A percentile compares a stretch with the other conserved stretches of the same genome.
phyloP scores from a whole-genome alignment of 1,139 yeast species.

The Lodderomyces oxycetoniae region DNA sequence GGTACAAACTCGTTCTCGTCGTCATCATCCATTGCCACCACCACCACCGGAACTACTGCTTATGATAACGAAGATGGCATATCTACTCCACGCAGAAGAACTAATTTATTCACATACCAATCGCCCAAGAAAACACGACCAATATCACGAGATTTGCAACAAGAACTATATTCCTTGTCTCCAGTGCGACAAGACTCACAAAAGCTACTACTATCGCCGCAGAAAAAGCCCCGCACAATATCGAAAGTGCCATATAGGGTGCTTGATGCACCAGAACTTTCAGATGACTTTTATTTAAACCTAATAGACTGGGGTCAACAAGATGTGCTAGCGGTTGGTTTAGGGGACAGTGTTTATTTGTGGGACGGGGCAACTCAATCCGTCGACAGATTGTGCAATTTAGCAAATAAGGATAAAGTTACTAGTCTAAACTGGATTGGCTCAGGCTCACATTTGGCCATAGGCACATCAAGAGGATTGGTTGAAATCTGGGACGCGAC shows the following conservation, averaged over 20 bases:
- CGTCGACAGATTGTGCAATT: slow-evolving; percentile 75
- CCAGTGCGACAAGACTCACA: slow-evolving; percentile 92
- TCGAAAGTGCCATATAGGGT: slow-evolving; percentile 89
- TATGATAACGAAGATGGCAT: slow-evolving; percentile 20
- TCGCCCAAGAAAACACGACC: slow-evolving; percentile 64
- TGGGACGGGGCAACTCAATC: slow-evolving; percentile 89
- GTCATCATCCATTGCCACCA: slow-evolving; percentile 1
- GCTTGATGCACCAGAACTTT: slow-evolving; percentile 91
- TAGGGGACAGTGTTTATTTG: slow-evolving; percentile 80
- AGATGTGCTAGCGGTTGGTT: slow-evolving; percentile 84
- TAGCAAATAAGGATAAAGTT: slow-evolving; percentile 58
- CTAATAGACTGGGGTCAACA: slow-evolving; percentile 95
- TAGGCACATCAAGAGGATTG: slow-evolving; percentile 81
- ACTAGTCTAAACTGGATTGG: slow-evolving; percentile 92
- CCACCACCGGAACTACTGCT: slow-evolving; percentile 6
- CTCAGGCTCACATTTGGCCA: slow-evolving; percentile 88
- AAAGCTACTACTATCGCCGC: slow-evolving; percentile 71
- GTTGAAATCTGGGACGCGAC: slow-evolving; percentile 97
- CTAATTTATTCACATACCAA: slow-evolving; percentile 66
- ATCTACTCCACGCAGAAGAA: slow-evolving; percentile 50
- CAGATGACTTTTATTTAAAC: slow-evolving; percentile 90
- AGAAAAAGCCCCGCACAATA: slow-evolving; percentile 70
- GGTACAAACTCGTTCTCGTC: slow-evolving; percentile 7
- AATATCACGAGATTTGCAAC: slow-evolving; percentile 56
- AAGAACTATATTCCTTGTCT: slow-evolving; percentile 72